Evolutionary conservation across 2,329 filamentous ascomycete species (phyloP), one percentile per base, ranked within the genome.

Genomic region (Aspergillus sp.): DNA sequence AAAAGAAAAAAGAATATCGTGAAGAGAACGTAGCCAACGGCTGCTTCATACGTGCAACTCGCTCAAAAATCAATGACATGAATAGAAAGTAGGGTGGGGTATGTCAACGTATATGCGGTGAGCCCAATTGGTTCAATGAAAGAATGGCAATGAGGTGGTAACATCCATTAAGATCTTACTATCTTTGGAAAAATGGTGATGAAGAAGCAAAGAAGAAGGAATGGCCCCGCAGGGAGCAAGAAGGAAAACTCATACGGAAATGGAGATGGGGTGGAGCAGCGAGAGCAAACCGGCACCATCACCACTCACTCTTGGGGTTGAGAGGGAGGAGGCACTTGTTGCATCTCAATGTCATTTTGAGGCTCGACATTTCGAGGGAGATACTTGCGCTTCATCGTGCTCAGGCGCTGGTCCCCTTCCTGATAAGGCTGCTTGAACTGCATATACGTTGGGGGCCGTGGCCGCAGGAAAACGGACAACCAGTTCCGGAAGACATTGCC

Each of bases 381-480:
- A 64, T 81, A 79, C 67, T 83, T 84, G 62, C 81, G 81, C 71
- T 81, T 85, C 63, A 83, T 80, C 57, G 80, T 77, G 7, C 89
- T 91, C 62, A 97, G 87, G 25, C 95, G 86, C 78, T 96, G 91
- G 74, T 98, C 95, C 6, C 95, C 95, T 63, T 88, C 84, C 64
- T 87, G 80, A 69, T 95, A 94, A 57, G 81, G 79, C 47, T 80
- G 80, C 80, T 97, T 97, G 82, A 98, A 97, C 63, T 86, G 85
- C 72, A 97, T 87, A 75, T 97, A 98, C 0, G 91, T 94, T 7
- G 94, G 93, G 19, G 92, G 88, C 19, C 93, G 85, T 12, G 95
- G 93, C 52, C 94, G 88, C 67, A 88, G 89, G 53, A 98, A 81
- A 12, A 97, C 92, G 7, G 88, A 85, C 39, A 91, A 76, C 85